Percentiles rank a stretch among this genome's conserved stretches.
These are phyloP conservation scores for Citrus trifoliata DNA, from an alignment of 345 rosid species.

Conservation along the genomic window DNA sequence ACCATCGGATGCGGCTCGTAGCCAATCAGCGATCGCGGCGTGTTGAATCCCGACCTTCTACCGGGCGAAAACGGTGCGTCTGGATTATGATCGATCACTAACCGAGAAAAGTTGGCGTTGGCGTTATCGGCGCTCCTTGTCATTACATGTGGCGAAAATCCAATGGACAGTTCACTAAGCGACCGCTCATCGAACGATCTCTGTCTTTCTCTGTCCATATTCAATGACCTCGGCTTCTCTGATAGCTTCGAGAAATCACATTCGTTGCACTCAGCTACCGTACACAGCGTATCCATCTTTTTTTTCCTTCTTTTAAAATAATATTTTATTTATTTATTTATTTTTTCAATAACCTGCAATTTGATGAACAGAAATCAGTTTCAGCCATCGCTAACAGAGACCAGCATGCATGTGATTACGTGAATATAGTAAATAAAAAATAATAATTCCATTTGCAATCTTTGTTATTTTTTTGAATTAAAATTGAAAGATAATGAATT, in stretches of 20 bases:
- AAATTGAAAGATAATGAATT: neutral
- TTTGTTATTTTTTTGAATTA: neutral
- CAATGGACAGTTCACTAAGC: constrained; percentile 42
- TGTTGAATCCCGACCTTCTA: constrained; percentile 58
- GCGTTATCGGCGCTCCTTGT: constrained; percentile 10
- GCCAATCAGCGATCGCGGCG: constrained; percentile 48
- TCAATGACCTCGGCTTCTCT: constrained; percentile 72
- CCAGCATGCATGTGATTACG: neutral
- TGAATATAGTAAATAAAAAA: neutral
- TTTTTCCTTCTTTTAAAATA: neutral
- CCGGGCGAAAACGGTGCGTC: constrained; percentile 55
- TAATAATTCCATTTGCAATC: too few relatives aligned
- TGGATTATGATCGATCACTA: constrained; percentile 24
- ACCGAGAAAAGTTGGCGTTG: constrained; percentile 34
- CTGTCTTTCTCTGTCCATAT: constrained; percentile 76
- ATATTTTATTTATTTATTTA: neutral
- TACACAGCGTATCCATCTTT: constrained; percentile 26
- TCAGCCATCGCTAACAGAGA: neutral
- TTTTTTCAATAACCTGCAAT: constrained; percentile 17
- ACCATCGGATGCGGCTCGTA: constrained; percentile 66
- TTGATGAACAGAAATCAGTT: constrained; percentile 1
- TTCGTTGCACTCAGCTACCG: constrained; percentile 45
- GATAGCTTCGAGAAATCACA: constrained; percentile 58
- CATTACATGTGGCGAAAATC: constrained; percentile 37
- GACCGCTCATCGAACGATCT: constrained; percentile 70